These are phyloP conservation scores for Dictyostelium purpureum DNA, from an alignment of 78 protist species.

Conservation along the genomic window DNA sequence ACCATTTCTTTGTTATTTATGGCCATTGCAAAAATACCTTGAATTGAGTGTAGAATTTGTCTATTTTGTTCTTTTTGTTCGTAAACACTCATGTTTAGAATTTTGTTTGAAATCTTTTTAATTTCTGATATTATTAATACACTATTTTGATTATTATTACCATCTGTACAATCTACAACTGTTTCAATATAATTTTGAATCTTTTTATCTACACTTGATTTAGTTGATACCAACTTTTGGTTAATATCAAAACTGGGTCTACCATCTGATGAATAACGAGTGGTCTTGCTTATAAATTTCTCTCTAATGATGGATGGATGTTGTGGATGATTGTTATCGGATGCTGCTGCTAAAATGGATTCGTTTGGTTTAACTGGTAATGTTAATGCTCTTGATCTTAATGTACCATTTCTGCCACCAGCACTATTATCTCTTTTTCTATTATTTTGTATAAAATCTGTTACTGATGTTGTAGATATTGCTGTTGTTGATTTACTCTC, in stretches of 20 bases:
- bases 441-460: background rate
- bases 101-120: background rate
- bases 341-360: slow-evolving; percentile 23
- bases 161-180: background rate
- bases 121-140: background rate
- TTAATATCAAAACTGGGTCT: slow-evolving; percentile 71
- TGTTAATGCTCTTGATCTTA: slow-evolving; percentile 67
- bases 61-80: slow-evolving; percentile 35
- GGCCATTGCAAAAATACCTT: slow-evolving; percentile 4
- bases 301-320: slow-evolving; percentile 6
- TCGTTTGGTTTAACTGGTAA: slow-evolving; percentile 75
- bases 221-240: slow-evolving; percentile 39
- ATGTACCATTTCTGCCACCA: background rate
- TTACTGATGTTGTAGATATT: background rate
- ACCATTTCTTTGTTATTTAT: slow-evolving; percentile 9
- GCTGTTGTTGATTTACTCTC: background rate
- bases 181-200: slow-evolving; percentile 3
- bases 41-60: slow-evolving; percentile 47
- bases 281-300: slow-evolving; percentile 8
- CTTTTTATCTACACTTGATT: slow-evolving; percentile 22
- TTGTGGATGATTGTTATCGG: background rate
- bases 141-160: background rate
- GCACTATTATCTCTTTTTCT: background rate
- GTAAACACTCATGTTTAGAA: slow-evolving; percentile 27
- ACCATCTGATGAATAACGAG: slow-evolving; percentile 46